phyloP scores from a whole-genome alignment of 2,329 filamentous ascomycete genomes.

The Pseudogymnoascus verrucosus region DNA sequence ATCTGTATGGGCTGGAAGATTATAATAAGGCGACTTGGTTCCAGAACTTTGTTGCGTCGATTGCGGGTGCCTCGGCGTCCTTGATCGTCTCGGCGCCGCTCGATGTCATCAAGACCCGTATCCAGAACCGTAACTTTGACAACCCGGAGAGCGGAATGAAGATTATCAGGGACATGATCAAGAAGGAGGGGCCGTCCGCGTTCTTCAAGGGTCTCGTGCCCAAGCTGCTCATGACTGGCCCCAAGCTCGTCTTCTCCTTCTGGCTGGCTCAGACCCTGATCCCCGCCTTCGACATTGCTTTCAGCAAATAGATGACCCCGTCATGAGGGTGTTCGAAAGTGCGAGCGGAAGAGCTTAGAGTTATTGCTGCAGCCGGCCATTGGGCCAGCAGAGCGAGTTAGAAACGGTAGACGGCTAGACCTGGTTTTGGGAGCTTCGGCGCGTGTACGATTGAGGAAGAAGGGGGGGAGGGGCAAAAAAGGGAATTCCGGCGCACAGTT shows the following conservation, averaged over 20 bases:
- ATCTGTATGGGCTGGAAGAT: slow-evolving; percentile 79
- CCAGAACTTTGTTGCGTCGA: slow-evolving; percentile 96
- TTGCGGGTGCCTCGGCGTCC: slow-evolving; percentile 91
- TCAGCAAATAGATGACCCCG: slow-evolving; percentile 12
- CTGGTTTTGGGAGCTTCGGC: slow-evolving; percentile 6
- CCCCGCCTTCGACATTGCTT: slow-evolving; percentile 68
- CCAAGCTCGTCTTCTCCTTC: slow-evolving; percentile 98
- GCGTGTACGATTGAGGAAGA: slow-evolving; percentile 4
- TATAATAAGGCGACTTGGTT: slow-evolving; percentile 93
- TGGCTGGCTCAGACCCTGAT: slow-evolving; percentile 98
- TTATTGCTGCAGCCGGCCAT: not conserved
- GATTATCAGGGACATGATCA: slow-evolving; percentile 88
- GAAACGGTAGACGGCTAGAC: slow-evolving; percentile 6
- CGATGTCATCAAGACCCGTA: slow-evolving; percentile 96
- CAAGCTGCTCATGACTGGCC: slow-evolving; percentile 98
- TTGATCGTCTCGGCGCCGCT: slow-evolving; percentile 91
- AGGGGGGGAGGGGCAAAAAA: not conserved
- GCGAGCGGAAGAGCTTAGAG: not conserved
- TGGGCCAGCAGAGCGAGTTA: slow-evolving; percentile 5
- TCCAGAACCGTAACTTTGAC: slow-evolving; percentile 98
- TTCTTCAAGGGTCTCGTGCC: slow-evolving; percentile 98
- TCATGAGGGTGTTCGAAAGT: not conserved
- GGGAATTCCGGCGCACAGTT: not conserved
- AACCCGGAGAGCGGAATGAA: slow-evolving; percentile 91
- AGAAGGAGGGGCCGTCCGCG: slow-evolving; percentile 72